phyloP scores from a whole-genome alignment of 495 filamentous ascomycete species.

The Aspergillus olivimuriae region DNA sequence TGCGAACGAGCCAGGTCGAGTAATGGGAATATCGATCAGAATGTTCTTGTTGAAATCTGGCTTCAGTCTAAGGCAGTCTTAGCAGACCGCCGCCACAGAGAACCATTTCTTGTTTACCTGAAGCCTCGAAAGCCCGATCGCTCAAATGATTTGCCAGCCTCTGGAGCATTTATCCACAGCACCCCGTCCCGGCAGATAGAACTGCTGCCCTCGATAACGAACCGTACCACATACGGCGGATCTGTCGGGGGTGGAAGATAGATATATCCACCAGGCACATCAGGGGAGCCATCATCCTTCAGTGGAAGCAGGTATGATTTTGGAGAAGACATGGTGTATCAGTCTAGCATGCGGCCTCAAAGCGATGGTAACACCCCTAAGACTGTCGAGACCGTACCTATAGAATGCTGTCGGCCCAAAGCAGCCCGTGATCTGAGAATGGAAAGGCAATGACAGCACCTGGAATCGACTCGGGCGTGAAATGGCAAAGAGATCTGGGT shows the following conservation, averaged over 20 bases:
- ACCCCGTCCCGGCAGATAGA: constrained; percentile 91
- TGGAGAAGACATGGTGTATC: constrained; percentile 23
- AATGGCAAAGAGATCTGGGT: constrained; percentile 4
- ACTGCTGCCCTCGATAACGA: constrained; percentile 92
- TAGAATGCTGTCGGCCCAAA: too few relatives aligned
- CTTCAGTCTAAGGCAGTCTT: constrained; percentile 54
- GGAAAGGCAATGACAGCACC: too few relatives aligned
- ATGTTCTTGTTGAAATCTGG: constrained; percentile 90
- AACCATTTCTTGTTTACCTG: constrained; percentile 50
- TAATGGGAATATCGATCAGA: constrained; percentile 80
- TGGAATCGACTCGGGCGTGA: too few relatives aligned
- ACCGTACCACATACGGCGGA: constrained; percentile 72
- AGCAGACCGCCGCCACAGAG: constrained; percentile 11
- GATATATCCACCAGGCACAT: constrained; percentile 83
- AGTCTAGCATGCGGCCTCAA: background rate
- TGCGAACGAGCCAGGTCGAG: constrained; percentile 81
- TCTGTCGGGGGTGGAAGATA: constrained; percentile 73
- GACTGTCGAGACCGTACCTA: too few relatives aligned
- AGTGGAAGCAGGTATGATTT: constrained; percentile 78
- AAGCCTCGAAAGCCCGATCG: constrained; percentile 76
- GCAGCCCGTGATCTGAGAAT: too few relatives aligned
- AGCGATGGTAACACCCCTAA: too few relatives aligned
- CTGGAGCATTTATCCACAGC: constrained; percentile 92
- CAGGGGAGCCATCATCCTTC: constrained; percentile 86
- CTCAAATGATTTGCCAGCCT: constrained; percentile 62